Evolutionary conservation across 768 basidiomycete genomes (phyloP).

Genomic region (Tulasnella sp.): DNA sequence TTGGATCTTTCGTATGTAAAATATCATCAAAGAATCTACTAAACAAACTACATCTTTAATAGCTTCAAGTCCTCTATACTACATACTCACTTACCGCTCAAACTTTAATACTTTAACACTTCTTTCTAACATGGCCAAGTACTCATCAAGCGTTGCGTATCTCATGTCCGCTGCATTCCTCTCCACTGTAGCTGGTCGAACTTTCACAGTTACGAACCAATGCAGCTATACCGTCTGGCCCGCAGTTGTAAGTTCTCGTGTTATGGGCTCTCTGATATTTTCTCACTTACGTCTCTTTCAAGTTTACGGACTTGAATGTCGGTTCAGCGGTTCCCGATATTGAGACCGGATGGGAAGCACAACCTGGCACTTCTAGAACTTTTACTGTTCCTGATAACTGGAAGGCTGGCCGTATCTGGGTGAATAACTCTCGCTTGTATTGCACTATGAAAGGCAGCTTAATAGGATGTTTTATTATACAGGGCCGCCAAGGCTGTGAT

Average conservation of each 20-base stretch:
- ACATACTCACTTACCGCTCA: neutral
- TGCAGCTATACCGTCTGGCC: conserved; percentile 50
- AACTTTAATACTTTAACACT: conserved; percentile 1
- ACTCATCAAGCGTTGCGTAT: too few species aligned
- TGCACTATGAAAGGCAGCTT: too few species aligned
- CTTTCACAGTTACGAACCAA: conserved; percentile 49
- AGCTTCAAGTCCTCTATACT: neutral
- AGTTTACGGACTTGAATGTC: conserved; percentile 35
- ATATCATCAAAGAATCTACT: neutral
- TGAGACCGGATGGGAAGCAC: conserved; percentile 19
- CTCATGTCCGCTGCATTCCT: too few species aligned
- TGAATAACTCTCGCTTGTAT: conserved; percentile 17
- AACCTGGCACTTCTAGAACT: conserved; percentile 27
- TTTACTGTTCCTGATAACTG: conserved; percentile 51
- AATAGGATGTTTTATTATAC: too few species aligned
- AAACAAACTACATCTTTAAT: neutral
- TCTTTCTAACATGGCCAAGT: too few species aligned
- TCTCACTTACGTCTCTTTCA: neutral
- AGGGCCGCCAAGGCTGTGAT: conserved; percentile 31
- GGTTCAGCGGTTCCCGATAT: conserved; percentile 33
- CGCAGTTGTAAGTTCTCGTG: conserved; percentile 15
- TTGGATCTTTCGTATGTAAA: conserved; percentile 1
- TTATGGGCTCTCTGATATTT: neutral
- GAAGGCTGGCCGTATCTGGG: conserved; percentile 56
- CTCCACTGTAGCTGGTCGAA: conserved; percentile 30